A percentile compares a stretch with the other conserved stretches of the same genome.
Evolutionary conservation across 2,329 filamentous ascomycete species (phyloP).

Genomic region (Fusarium sp.): DNA sequence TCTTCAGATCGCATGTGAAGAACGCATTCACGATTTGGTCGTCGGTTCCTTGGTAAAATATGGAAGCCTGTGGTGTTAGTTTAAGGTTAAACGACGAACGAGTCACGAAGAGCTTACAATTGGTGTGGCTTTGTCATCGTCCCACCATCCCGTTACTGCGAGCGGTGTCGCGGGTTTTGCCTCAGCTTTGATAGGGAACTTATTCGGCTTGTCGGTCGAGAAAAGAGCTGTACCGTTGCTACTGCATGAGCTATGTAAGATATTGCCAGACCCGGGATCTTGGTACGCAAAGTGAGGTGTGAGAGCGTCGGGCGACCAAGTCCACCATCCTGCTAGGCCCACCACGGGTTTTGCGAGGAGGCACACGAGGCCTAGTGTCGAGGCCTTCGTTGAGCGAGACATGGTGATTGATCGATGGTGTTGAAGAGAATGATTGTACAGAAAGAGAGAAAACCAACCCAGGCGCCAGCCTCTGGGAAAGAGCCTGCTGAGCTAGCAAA

Average conservation of each 20-base stretch:
- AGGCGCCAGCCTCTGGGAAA: slow-evolving; percentile 1
- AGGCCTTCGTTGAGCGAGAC: slow-evolving; percentile 14
- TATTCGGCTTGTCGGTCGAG: slow-evolving; percentile 30
- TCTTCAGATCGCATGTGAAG: slow-evolving; percentile 30
- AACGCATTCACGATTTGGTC: slow-evolving; percentile 30
- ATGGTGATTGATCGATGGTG: background rate
- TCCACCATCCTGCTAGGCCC: slow-evolving; percentile 42
- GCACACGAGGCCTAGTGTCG: slow-evolving; percentile 12
- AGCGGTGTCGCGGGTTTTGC: slow-evolving; percentile 29
- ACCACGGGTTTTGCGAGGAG: slow-evolving; percentile 19
- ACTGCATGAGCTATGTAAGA: slow-evolving; percentile 39
- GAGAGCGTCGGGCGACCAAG: slow-evolving; percentile 26
- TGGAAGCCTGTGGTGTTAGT: slow-evolving; percentile 23
- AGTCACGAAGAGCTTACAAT: slow-evolving; percentile 13
- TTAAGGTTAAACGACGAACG: rapidly evolving
- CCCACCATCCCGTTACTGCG: slow-evolving; percentile 33
- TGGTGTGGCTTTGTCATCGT: slow-evolving; percentile 30
- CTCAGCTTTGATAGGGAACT: slow-evolving; percentile 26
- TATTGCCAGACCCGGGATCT: slow-evolving; percentile 38
- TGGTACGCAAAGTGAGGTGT: slow-evolving; percentile 44
- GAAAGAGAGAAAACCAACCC: background rate
- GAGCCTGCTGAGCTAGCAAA: background rate
- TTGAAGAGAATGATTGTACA: background rate
- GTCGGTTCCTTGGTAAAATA: slow-evolving; percentile 37
- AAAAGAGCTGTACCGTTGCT: slow-evolving; percentile 39